Conservation (phyloP, 257 asterid species). For the Solanum sitiens region DNA sequence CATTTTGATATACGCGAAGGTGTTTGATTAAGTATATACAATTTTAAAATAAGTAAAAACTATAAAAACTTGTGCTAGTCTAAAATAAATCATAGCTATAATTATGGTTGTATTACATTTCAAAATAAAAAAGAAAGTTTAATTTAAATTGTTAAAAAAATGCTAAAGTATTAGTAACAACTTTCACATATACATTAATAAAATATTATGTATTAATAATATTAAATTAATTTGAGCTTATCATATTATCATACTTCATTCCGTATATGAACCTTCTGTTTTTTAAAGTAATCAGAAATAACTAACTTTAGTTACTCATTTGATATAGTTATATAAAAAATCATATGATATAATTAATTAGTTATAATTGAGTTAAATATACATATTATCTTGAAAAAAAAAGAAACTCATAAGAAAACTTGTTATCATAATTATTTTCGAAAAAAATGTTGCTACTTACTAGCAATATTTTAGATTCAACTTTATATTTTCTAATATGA, state of each 20-base stretch:
- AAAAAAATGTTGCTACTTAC: neutral
- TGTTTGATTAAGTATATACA: neutral
- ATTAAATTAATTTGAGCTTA: neutral
- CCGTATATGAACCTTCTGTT: neutral
- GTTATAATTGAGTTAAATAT: neutral
- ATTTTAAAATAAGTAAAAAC: neutral
- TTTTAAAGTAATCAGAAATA: neutral
- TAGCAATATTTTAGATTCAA: too few species aligned
- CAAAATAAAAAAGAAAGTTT: too few species aligned
- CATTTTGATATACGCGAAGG: rapidly evolving
- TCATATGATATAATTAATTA: neutral
- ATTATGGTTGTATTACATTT: too few species aligned
- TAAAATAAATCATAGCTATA: too few species aligned
- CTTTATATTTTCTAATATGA: neutral
- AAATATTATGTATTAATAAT: too few species aligned
- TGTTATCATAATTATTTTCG: neutral
- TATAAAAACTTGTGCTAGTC: too few species aligned
- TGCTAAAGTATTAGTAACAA: too few species aligned
- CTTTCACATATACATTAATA: too few species aligned
- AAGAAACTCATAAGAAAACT: neutral
- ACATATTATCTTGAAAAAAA: neutral
- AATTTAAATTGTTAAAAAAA: too few species aligned
- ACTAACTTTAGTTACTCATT: neutral
- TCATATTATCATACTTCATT: neutral
- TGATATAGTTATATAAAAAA: neutral